phyloP scores from a whole-genome alignment of 768 basidiomycete species.

The Punctularia strigosozonata region DNA sequence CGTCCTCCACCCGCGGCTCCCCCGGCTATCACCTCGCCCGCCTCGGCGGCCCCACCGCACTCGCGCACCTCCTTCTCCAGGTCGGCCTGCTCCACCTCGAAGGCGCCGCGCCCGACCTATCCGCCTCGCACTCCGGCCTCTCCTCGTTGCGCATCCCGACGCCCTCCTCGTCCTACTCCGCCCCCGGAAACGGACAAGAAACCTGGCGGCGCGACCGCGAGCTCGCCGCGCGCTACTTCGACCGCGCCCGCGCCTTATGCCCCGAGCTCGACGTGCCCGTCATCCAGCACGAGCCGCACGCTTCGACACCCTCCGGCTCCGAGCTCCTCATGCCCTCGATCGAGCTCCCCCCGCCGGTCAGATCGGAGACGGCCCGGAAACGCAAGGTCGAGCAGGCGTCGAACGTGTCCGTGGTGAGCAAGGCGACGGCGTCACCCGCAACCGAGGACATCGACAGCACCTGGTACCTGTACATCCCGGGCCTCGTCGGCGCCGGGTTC shows the following conservation, averaged over 20 bases:
- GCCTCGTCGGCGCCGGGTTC: constrained; percentile 75
- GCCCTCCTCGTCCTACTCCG: constrained; percentile 3
- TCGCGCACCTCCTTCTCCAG: constrained; percentile 69
- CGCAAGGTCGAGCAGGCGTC: constrained; percentile 1
- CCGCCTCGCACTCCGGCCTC: constrained; percentile 64
- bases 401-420: constrained; percentile 29
- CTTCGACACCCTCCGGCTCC: constrained; percentile 10
- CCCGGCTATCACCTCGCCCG: constrained; percentile 50
- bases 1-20: constrained; percentile 33
- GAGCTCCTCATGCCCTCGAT: constrained; percentile 62
- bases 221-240: constrained; percentile 60
- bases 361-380: constrained; percentile 7
- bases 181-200: constrained; percentile 40
- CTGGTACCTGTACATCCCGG: constrained; percentile 74
- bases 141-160: constrained; percentile 66
- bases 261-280: constrained; percentile 60
- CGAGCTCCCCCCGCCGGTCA: constrained; percentile 25
- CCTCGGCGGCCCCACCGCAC: constrained; percentile 52
- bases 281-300: constrained; percentile 34
- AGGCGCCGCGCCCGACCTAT: constrained; percentile 59
- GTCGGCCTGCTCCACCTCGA: constrained; percentile 75
- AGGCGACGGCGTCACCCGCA: constrained; percentile 31
- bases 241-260: constrained; percentile 48
- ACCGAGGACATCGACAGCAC: constrained; percentile 52
- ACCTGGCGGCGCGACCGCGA: constrained; percentile 70